Conservation (phyloP, 768 basidiomycete genomes). For the Xerocomus potaroensis region DNA sequence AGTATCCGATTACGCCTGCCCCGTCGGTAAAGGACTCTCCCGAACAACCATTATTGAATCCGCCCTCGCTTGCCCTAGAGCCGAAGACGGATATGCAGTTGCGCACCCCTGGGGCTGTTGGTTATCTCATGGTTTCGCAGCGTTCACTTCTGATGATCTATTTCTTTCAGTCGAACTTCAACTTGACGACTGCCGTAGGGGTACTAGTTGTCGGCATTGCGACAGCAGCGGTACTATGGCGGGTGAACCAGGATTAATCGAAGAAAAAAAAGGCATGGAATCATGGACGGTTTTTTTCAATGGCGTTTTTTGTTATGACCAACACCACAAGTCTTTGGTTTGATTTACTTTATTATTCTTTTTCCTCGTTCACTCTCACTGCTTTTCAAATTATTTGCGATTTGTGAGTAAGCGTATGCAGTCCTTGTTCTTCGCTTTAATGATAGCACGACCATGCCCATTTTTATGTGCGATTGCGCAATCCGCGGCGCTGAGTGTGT, state of each 20-base stretch:
- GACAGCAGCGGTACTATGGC: slow-evolving; percentile 71
- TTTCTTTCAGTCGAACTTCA: slow-evolving; percentile 28
- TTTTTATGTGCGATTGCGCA: neutral
- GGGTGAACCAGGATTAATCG: slow-evolving; percentile 53
- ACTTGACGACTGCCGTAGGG: slow-evolving; percentile 52
- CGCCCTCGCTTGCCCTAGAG: slow-evolving; percentile 4
- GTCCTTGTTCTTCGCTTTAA: slow-evolving; percentile 13
- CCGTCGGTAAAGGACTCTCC: slow-evolving; percentile 30
- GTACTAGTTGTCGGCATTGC: slow-evolving; percentile 63
- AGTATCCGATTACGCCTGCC: slow-evolving; percentile 30
- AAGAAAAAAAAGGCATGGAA: slow-evolving; percentile 12
- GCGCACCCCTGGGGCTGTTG: slow-evolving; percentile 25
- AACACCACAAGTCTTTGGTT: slow-evolving; percentile 8
- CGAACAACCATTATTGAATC: slow-evolving; percentile 16
- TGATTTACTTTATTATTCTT: slow-evolving; percentile 30
- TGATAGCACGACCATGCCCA: slow-evolving; percentile 11
- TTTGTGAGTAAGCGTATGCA: slow-evolving; percentile 27
- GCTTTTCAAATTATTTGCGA: slow-evolving; percentile 15
- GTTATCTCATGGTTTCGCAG: slow-evolving; percentile 21
- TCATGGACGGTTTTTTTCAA: slow-evolving; percentile 16
- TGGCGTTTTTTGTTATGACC: slow-evolving; percentile 16
- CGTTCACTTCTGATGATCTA: slow-evolving; percentile 14
- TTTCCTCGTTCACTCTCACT: slow-evolving; percentile 17
- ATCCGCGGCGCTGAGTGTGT: neutral
- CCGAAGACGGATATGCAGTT: slow-evolving; percentile 17